Percentiles rank a stretch among this genome's conserved stretches.
Conservation (phyloP, 306 rosid genomes). For the Cicer chorassanicum region DNA sequence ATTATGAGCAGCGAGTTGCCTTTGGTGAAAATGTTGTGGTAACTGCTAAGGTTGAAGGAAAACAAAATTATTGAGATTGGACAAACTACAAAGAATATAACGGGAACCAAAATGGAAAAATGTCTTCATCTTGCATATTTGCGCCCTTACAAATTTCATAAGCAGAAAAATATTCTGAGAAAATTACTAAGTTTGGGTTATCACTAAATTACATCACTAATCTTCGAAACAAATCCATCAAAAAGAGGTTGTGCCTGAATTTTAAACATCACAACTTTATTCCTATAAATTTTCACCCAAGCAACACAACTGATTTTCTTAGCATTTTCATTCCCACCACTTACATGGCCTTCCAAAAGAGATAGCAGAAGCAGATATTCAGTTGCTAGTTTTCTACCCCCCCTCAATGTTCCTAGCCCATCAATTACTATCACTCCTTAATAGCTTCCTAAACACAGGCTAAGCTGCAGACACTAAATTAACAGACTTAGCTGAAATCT, state of each 20-base stretch:
- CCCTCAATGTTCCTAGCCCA: background rate
- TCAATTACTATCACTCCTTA: constrained; percentile 9
- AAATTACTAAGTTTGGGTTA: background rate
- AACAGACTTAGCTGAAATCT: constrained; percentile 4
- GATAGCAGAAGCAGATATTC: background rate
- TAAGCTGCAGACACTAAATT: constrained; percentile 16
- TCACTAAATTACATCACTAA: constrained; percentile 25
- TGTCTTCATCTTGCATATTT: background rate
- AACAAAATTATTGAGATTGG: constrained; percentile 1
- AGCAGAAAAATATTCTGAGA: background rate
- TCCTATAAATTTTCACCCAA: constrained; percentile 11
- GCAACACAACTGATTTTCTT: background rate
- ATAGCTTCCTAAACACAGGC: constrained; percentile 18
- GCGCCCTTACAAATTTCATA: background rate
- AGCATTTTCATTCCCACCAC: background rate
- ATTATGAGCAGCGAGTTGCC: background rate
- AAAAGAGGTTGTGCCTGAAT: background rate
- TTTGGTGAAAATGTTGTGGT: background rate
- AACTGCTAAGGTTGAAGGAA: background rate
- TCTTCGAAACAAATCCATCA: background rate
- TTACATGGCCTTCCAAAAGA: constrained; percentile 22
- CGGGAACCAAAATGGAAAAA: background rate
- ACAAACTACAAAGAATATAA: constrained; percentile 6
- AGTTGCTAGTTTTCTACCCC: background rate
- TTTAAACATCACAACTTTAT: constrained; percentile 18